phyloP scores from a whole-genome alignment of 257 asterid genomes.

The Solanum gandarillasii region DNA sequence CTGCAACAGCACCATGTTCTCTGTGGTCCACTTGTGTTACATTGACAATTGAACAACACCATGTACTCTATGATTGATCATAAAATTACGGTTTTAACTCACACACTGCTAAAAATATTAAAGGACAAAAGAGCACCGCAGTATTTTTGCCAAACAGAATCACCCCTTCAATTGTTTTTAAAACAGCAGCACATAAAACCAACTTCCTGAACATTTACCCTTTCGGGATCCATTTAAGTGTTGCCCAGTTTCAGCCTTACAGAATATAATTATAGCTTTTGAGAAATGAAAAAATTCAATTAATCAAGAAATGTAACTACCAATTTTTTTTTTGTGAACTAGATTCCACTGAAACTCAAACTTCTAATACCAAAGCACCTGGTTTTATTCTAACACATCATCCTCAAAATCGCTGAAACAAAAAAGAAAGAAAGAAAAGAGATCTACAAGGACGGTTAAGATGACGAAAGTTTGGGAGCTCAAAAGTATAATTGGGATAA shows the following conservation, averaged over 20 bases:
- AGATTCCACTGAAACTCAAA: neutral
- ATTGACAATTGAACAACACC: neutral
- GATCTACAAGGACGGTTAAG: neutral
- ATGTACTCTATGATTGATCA: neutral
- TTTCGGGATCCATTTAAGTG: neutral
- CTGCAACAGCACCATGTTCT: neutral
- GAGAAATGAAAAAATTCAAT: neutral
- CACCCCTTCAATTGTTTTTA: neutral
- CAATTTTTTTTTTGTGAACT: neutral
- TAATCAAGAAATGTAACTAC: neutral
- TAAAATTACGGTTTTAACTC: neutral
- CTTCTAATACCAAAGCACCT: neutral
- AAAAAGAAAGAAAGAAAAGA: neutral
- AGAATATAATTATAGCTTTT: neutral
- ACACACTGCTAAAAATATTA: neutral
- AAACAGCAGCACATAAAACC: neutral
- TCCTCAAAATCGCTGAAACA: neutral
- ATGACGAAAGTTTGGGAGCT: neutral
- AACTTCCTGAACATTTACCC: neutral
- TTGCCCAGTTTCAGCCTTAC: neutral
- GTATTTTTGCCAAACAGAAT: neutral
- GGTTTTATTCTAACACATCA: neutral
- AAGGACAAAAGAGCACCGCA: neutral
- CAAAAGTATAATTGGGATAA: neutral
- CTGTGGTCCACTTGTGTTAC: neutral